A percentile compares a stretch with the other conserved stretches of the same genome.
Evolutionary conservation across 2,329 filamentous ascomycete genomes (phyloP).

Genomic region (Geosmithia flava): DNA sequence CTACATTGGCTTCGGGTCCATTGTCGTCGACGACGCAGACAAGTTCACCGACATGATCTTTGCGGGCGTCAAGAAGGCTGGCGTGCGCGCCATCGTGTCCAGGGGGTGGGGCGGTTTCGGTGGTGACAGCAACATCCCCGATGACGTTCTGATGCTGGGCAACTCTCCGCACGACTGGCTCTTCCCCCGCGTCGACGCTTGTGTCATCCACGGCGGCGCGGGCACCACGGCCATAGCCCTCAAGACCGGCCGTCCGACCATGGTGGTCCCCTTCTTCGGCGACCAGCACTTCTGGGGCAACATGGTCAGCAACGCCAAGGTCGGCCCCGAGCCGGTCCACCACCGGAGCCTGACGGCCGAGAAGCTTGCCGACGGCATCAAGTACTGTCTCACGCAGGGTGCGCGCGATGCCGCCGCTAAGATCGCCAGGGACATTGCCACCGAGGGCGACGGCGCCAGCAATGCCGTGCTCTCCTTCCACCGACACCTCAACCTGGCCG

Average conservation of each 20-base stretch:
- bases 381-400: constrained; percentile 50
- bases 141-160: constrained; percentile 58
- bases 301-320: constrained; percentile 51
- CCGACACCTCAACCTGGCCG: constrained; percentile 38
- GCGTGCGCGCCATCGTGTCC: constrained; percentile 59
- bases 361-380: constrained; percentile 57
- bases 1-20: constrained; percentile 67
- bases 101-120: constrained; percentile 68
- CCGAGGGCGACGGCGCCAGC: constrained; percentile 53
- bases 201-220: constrained; percentile 67
- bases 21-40: constrained; percentile 62
- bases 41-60: constrained; percentile 60
- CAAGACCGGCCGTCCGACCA: constrained; percentile 58
- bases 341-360: constrained; percentile 55
- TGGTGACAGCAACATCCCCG: constrained; percentile 34
- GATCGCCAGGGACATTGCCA: constrained; percentile 48
- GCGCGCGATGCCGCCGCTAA: constrained; percentile 42
- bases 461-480: constrained; percentile 61
- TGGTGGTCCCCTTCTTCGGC: constrained; percentile 71
- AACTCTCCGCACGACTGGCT: constrained; percentile 71
- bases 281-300: constrained; percentile 70
- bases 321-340: constrained; percentile 54
- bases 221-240: constrained; percentile 65
- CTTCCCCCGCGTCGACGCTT: constrained; percentile 52
- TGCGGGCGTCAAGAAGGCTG: constrained; percentile 50